Percentiles rank a stretch among this genome's conserved stretches.
Evolutionary conservation across 352 stramenopile genomes (phyloP).

Genomic region (Proteromonas lacertae): DNA sequence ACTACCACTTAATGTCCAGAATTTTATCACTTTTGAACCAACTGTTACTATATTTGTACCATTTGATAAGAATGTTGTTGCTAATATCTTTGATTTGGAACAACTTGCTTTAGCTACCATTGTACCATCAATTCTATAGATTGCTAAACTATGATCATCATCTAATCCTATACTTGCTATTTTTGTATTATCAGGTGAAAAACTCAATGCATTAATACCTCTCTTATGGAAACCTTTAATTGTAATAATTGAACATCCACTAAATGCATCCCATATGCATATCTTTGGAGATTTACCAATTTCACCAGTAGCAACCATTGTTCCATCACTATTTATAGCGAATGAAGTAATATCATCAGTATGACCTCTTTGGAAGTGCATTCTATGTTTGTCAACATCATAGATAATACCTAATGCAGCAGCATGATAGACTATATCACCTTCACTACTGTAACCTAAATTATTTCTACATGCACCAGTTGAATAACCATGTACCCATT

Average conservation of each 20-base stretch:
- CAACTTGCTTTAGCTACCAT: neutral
- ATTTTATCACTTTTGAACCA: conserved; percentile 10
- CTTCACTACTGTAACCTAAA: conserved; percentile 5
- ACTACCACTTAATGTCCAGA: conserved; percentile 8
- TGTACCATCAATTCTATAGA: conserved; percentile 7
- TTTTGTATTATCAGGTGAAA: conserved; percentile 14
- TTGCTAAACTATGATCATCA: conserved; percentile 5
- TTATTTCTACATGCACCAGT: conserved; percentile 6
- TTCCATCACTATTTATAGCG: conserved; percentile 21
- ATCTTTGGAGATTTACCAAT: conserved; percentile 15
- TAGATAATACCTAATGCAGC: conserved; percentile 18
- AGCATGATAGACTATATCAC: conserved; percentile 35
- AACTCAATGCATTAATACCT: conserved; percentile 21
- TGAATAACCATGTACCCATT: conserved; percentile 13
- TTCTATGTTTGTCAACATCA: conserved; percentile 6
- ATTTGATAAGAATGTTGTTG: conserved; percentile 5
- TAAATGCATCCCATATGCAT: conserved; percentile 9
- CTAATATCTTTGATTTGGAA: conserved; percentile 6
- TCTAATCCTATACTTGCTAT: conserved; percentile 34
- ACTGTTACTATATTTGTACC: too few relatives aligned
- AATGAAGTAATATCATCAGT: conserved; percentile 38
- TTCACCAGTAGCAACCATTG: conserved; percentile 35
- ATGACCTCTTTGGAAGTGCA: conserved; percentile 13
- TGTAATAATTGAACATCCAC: conserved; percentile 5
- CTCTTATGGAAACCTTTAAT: conserved; percentile 24